phyloP scores from a whole-genome alignment of 257 asterid species.

The Solanum arcanum region DNA sequence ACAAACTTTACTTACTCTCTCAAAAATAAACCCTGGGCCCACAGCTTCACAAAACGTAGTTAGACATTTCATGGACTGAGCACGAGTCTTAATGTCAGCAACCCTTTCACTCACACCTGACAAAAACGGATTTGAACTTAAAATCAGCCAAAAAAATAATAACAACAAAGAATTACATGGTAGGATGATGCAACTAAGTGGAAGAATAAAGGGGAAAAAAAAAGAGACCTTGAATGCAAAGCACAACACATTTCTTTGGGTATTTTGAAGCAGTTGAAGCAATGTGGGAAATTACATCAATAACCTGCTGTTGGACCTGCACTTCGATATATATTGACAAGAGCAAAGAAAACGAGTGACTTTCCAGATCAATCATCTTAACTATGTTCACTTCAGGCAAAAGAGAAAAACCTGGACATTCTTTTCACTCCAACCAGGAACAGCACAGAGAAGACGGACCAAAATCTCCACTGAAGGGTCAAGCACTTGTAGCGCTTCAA shows the following conservation, averaged over 20 bases:
- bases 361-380: background rate
- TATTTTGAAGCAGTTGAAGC: conserved; percentile 80
- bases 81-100: conserved; percentile 97
- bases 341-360: background rate
- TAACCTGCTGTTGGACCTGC: conserved; percentile 97
- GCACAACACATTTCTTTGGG: conserved; percentile 86
- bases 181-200: background rate
- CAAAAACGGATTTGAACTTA: conserved; percentile 7
- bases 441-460: conserved; percentile 74
- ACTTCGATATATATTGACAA: background rate
- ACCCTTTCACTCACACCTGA: conserved; percentile 90
- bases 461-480: conserved; percentile 74
- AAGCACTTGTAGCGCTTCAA: conserved; percentile 48
- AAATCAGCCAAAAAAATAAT: background rate
- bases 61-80: conserved; percentile 89
- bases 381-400: background rate
- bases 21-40: conserved; percentile 92
- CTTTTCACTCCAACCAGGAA: conserved; percentile 98
- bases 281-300: conserved; percentile 59
- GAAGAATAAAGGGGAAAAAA: background rate
- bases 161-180: background rate
- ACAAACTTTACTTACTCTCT: conserved; percentile 52
- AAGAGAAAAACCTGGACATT: conserved; percentile 77
- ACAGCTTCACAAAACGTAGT: conserved; percentile 93
- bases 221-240: conserved; percentile 67